Conservation (phyloP, 345 rosid genomes). For the Orychophragmus violaceus region DNA sequence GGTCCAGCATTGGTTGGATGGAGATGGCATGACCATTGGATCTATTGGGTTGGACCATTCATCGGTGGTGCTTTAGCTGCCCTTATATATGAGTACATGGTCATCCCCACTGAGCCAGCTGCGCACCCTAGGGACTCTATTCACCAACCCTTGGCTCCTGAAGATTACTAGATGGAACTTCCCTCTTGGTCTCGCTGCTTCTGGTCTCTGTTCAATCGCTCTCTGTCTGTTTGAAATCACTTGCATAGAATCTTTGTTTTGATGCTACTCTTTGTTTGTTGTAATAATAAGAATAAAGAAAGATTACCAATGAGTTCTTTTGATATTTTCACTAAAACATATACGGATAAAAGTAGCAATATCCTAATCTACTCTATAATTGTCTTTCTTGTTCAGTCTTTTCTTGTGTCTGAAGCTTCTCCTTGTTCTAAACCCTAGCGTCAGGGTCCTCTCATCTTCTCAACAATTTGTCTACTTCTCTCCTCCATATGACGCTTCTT, state of each 20-base stretch:
- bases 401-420: neutral
- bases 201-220: too few relatives aligned
- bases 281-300: constrained; percentile 26
- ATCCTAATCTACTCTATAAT: neutral
- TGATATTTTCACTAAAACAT: neutral
- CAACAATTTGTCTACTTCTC: constrained; percentile 64
- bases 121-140: constrained; percentile 33
- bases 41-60: constrained; percentile 35
- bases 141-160: constrained; percentile 72
- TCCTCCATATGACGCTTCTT: constrained; percentile 81
- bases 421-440: neutral
- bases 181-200: too few relatives aligned
- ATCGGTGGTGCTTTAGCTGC: constrained; percentile 28
- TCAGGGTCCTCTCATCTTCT: constrained; percentile 67
- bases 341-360: constrained; percentile 2
- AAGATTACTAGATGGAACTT: constrained; percentile 47
- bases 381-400: neutral
- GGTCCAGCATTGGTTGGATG: constrained; percentile 40
- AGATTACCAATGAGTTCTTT: neutral
- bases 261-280: constrained; percentile 1
- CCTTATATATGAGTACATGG: constrained; percentile 46
- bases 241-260: constrained; percentile 17
- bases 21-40: constrained; percentile 37
- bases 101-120: constrained; percentile 45
- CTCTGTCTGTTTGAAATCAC: constrained; percentile 7